phyloP scores from a whole-genome alignment of 2,329 filamentous ascomycete genomes.

The Tolypocladium paradoxum region DNA sequence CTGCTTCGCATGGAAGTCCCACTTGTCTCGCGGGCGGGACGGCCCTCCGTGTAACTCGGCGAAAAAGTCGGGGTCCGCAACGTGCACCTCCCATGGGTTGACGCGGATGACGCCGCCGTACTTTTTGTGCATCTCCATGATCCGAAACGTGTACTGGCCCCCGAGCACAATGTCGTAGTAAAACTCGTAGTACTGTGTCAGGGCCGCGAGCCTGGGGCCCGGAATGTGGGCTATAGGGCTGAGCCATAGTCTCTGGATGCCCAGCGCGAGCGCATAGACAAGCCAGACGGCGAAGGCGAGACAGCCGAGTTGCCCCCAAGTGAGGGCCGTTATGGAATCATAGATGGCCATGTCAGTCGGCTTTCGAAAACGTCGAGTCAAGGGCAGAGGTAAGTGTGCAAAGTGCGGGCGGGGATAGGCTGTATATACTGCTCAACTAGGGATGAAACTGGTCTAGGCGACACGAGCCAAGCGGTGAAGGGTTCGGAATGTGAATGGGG shows the following conservation, averaged over 20 bases:
- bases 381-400: neutral
- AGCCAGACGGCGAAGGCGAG: constrained; percentile 15
- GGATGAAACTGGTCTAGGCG: neutral
- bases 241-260: constrained; percentile 22
- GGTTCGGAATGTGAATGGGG: neutral
- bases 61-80: constrained; percentile 26
- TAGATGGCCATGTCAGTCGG: constrained; percentile 6
- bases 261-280: constrained; percentile 16
- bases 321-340: constrained; percentile 11
- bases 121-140: constrained; percentile 27
- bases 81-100: constrained; percentile 28
- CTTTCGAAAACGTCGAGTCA: too few species aligned
- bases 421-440: neutral
- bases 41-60: constrained; percentile 25
- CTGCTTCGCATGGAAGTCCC: constrained; percentile 24
- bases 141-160: constrained; percentile 31
- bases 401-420: neutral
- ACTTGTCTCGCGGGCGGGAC: constrained; percentile 19
- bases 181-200: constrained; percentile 28
- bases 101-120: constrained; percentile 31
- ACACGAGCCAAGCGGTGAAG: neutral
- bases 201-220: constrained; percentile 26
- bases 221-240: constrained; percentile 28
- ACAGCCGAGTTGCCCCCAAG: constrained; percentile 14
- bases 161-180: constrained; percentile 32